Evolutionary conservation across 2,329 filamentous ascomycete species (phyloP).

Genomic region (Dothistroma septosporum): DNA sequence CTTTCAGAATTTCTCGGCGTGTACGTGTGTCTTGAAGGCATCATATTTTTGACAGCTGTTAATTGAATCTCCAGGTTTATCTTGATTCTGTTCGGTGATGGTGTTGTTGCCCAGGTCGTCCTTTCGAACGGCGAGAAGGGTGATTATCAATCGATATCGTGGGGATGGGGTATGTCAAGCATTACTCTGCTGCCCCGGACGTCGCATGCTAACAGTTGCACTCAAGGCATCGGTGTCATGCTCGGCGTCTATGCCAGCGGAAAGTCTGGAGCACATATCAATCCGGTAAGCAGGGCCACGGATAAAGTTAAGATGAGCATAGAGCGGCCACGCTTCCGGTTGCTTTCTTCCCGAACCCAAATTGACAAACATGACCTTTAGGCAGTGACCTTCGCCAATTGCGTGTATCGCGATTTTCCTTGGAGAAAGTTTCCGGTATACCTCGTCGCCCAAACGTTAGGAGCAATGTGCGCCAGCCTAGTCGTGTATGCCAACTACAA

Average conservation of each 20-base stretch:
- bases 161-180: constrained; percentile 26
- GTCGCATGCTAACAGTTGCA: constrained; percentile 10
- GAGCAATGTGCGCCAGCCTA: constrained; percentile 56
- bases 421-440: constrained; percentile 68
- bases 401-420: constrained; percentile 54
- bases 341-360: no score
- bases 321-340: no score
- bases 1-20: constrained; percentile 64
- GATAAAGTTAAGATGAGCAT: no score
- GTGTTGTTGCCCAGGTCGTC: constrained; percentile 63
- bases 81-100: constrained; percentile 65
- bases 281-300: constrained; percentile 20
- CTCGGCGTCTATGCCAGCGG: constrained; percentile 49
- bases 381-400: constrained; percentile 67
- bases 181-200: neutral
- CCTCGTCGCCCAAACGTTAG: constrained; percentile 52
- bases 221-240: constrained; percentile 59
- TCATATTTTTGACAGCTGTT: constrained; percentile 54
- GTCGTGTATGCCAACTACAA: constrained; percentile 43
- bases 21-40: neutral
- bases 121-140: constrained; percentile 52
- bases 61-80: constrained; percentile 58
- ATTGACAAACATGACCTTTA: no score
- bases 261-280: constrained; percentile 36
- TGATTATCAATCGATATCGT: constrained; percentile 49